Conservation (phyloP, 169 alveolate genomes). For the Plasmodium falciparum region DNA sequence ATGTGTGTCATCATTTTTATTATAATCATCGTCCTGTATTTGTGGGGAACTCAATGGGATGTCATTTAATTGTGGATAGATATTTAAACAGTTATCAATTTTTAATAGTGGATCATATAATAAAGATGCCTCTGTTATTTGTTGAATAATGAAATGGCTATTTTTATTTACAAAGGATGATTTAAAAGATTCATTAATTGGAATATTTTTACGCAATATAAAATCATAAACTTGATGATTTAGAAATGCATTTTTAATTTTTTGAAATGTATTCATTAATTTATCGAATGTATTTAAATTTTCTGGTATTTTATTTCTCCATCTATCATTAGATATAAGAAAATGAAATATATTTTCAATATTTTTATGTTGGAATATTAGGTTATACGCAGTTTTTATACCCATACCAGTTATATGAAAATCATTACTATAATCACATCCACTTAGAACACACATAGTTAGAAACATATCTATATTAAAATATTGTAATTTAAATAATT, state of each 20-base stretch:
- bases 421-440: constrained; percentile 86
- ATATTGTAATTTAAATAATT: constrained; percentile 78
- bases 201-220: constrained; percentile 28
- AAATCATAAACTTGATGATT: constrained; percentile 84
- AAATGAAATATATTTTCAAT: constrained; percentile 71
- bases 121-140: constrained; percentile 26
- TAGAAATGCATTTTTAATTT: constrained; percentile 81
- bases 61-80: not conserved
- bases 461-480: constrained; percentile 82
- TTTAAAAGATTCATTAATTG: constrained; percentile 46
- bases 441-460: constrained; percentile 86
- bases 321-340: constrained; percentile 64
- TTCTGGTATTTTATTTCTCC: constrained; percentile 84
- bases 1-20: too few species aligned
- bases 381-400: constrained; percentile 81
- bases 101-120: not conserved
- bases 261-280: constrained; percentile 75
- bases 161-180: constrained; percentile 20
- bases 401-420: constrained; percentile 88
- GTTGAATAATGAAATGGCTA: constrained; percentile 7
- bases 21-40: too few species aligned
- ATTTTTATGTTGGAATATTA: constrained; percentile 78
- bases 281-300: constrained; percentile 77
- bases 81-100: constrained; percentile 24
- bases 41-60: not conserved